Evolutionary conservation across 2,329 filamentous ascomycete genomes (phyloP).

Genomic region (Alternaria brassicicola): DNA sequence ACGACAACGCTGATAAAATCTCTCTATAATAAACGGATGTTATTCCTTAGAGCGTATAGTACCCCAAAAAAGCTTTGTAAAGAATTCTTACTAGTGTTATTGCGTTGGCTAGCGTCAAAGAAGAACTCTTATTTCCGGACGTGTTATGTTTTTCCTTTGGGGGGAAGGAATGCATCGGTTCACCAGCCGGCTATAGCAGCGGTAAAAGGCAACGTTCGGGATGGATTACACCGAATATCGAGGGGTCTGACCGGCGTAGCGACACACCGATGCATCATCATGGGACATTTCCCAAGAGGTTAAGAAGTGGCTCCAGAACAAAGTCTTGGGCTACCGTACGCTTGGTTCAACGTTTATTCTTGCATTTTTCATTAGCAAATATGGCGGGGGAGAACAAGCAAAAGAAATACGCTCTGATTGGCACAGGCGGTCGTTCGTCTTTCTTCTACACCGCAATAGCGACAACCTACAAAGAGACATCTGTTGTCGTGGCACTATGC

Average conservation of each 20-base stretch:
- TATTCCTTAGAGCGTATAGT: too few species aligned
- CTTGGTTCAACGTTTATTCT: neutral
- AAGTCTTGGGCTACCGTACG: neutral
- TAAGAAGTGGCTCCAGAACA: conserved; percentile 8
- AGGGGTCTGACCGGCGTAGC: conserved; percentile 10
- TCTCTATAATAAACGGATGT: too few species aligned
- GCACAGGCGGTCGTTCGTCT: conserved; percentile 63
- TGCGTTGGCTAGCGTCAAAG: too few species aligned
- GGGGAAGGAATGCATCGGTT: too few species aligned
- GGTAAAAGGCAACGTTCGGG: conserved; percentile 12
- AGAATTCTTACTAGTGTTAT: too few species aligned
- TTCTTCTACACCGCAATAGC: conserved; percentile 67
- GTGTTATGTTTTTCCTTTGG: too few species aligned
- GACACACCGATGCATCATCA: conserved; percentile 14
- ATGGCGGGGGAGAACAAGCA: conserved; percentile 22
- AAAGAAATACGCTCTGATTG: conserved; percentile 60
- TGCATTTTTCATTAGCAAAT: neutral
- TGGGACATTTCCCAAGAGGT: conserved; percentile 6
- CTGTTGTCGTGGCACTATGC: conserved; percentile 62
- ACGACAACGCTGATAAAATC: too few species aligned
- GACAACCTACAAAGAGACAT: conserved; percentile 58
- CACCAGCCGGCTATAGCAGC: neutral
- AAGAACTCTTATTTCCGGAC: too few species aligned
- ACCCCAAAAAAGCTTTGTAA: too few species aligned
- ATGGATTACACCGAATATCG: conserved; percentile 14